Evolutionary conservation across 176 grass and related monocot genomes (phyloP).

Genomic region (Oryza brachyantha): DNA sequence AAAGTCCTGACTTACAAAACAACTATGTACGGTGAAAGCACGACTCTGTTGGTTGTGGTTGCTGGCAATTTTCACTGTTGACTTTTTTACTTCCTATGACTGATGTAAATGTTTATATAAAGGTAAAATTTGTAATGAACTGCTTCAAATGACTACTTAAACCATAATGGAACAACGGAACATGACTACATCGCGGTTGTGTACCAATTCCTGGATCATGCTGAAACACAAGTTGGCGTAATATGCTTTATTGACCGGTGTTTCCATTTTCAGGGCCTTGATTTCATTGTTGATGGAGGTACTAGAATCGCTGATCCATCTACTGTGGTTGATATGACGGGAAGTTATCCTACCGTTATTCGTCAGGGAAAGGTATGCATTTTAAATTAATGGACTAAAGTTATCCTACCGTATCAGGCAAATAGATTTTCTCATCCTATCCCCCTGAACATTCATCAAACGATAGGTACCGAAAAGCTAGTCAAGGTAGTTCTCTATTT

Average conservation of each 20-base stretch:
- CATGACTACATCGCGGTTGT: neutral
- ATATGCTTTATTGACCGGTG: conserved; percentile 2
- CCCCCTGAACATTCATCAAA: neutral
- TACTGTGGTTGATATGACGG: conserved; percentile 93
- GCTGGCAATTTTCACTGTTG: neutral
- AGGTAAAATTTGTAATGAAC: neutral
- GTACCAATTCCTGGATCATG: neutral
- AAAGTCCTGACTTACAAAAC: neutral
- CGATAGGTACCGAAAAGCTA: neutral
- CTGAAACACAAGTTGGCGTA: neutral
- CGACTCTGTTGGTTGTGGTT: neutral
- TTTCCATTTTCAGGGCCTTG: conserved; percentile 64
- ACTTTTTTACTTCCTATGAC: neutral
- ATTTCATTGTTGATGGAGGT: conserved; percentile 94
- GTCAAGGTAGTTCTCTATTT: neutral
- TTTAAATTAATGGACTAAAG: neutral
- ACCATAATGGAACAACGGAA: neutral
- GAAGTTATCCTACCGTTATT: conserved; percentile 69
- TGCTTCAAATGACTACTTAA: neutral
- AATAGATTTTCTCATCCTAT: neutral
- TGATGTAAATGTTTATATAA: neutral
- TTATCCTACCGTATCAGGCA: neutral
- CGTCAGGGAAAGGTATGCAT: conserved; percentile 77
- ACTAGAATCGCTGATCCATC: conserved; percentile 84
- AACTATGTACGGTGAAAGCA: neutral